Percentiles rank a stretch among this genome's conserved stretches.
Evolutionary conservation across 495 filamentous ascomycete genomes (phyloP).

Genomic region (Annulohypoxylon maeteangense): DNA sequence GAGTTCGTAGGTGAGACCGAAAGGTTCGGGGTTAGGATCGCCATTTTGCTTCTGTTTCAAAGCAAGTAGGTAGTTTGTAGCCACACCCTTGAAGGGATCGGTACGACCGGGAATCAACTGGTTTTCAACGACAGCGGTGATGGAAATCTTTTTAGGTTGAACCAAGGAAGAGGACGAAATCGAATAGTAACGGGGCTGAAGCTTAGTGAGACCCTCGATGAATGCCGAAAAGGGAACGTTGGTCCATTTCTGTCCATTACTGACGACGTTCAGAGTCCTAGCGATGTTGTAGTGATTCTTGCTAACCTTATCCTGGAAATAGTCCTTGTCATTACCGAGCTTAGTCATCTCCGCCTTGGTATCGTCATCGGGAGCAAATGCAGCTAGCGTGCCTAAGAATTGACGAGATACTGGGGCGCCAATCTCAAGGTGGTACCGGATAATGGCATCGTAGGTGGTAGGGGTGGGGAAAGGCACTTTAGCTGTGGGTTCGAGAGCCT

Average conservation of each 20-base stretch:
- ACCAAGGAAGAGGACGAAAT: conserved; percentile 97
- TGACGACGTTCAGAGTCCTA: conserved; percentile 81
- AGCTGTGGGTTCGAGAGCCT: conserved; percentile 92
- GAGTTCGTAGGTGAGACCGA: conserved; percentile 89
- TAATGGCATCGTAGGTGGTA: conserved; percentile 93
- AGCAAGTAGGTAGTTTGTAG: conserved; percentile 96
- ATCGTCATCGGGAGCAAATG: conserved; percentile 87
- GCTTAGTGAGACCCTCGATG: conserved; percentile 92
- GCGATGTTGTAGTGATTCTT: conserved; percentile 89
- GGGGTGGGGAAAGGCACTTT: conserved; percentile 98
- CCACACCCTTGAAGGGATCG: conserved; percentile 90
- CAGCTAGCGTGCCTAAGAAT: conserved; percentile 85
- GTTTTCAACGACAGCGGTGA: conserved; percentile 95
- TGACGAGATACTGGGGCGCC: conserved; percentile 96
- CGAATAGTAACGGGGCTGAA: conserved; percentile 98
- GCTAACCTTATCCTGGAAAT: conserved; percentile 90
- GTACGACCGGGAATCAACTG: conserved; percentile 77
- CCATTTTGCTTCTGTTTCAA: conserved; percentile 98
- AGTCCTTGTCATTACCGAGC: conserved; percentile 92
- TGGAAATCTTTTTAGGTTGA: conserved; percentile 91
- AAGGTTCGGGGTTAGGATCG: conserved; percentile 83
- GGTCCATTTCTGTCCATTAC: conserved; percentile 75
- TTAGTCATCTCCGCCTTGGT: conserved; percentile 87
- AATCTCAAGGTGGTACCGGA: conserved; percentile 98
- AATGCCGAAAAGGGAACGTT: conserved; percentile 92